A percentile compares a stretch with the other conserved stretches of the same genome.
phyloP scores from a whole-genome alignment of 2,329 filamentous ascomycete species.

The Aspergillus cejpii region DNA sequence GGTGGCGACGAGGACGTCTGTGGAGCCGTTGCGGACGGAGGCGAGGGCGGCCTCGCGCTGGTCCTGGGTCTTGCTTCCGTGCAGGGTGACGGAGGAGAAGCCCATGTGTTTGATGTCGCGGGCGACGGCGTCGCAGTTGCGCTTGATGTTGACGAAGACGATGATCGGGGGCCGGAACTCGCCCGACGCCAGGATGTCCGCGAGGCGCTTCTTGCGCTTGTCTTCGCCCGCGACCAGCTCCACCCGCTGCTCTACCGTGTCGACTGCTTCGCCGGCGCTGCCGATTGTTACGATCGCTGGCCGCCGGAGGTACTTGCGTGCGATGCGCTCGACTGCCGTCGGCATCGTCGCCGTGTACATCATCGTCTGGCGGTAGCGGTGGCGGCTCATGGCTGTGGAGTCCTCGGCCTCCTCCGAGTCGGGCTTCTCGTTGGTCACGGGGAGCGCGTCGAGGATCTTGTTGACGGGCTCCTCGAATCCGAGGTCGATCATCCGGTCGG shows the following conservation, averaged over 20 bases:
- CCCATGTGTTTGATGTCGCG: conserved; percentile 92
- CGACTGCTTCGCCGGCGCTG: conserved; percentile 89
- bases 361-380: conserved; percentile 93
- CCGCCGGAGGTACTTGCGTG: conserved; percentile 89
- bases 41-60: conserved; percentile 89
- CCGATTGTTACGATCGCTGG: conserved; percentile 93
- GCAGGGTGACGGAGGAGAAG: conserved; percentile 80
- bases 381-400: conserved; percentile 71
- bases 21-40: conserved; percentile 71
- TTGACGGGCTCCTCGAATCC: conserved; percentile 97
- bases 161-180: conserved; percentile 88
- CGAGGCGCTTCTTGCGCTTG: conserved; percentile 91
- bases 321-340: conserved; percentile 81
- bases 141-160: conserved; percentile 99
- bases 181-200: conserved; percentile 73
- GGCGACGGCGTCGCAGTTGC: conserved; percentile 92
- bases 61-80: conserved; percentile 95
- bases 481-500: conserved; percentile 97
- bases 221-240: conserved; percentile 89
- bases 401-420: conserved; percentile 90
- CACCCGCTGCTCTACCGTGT: conserved; percentile 94
- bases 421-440: conserved; percentile 88
- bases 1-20: conserved; percentile 87
- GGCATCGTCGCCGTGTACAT: conserved; percentile 99
- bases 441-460: conserved; percentile 91